Evolutionary conservation across 225 moss, liverwort and hornwort genomes (phyloP).

Genomic region (Takakia lepidozioides): DNA sequence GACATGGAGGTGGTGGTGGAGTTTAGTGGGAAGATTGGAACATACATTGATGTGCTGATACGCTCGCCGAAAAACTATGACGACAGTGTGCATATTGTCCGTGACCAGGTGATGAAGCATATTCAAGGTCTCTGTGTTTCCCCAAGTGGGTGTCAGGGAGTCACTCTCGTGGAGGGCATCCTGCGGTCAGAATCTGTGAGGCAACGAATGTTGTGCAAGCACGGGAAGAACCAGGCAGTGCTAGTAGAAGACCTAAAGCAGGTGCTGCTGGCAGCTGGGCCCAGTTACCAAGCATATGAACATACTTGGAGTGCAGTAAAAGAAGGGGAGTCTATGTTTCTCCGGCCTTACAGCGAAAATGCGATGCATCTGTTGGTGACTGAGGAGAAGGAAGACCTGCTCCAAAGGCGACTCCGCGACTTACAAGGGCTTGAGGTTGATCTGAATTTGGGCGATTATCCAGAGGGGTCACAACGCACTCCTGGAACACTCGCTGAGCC

Average conservation of each 20-base stretch:
- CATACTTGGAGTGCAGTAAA: too few species aligned
- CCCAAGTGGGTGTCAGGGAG: background rate
- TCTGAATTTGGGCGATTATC: too few species aligned
- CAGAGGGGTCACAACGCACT: too few species aligned
- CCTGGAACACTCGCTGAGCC: too few species aligned
- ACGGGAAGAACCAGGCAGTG: background rate
- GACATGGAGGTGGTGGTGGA: conserved; percentile 1
- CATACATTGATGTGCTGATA: conserved; percentile 1
- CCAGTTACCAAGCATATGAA: too few species aligned
- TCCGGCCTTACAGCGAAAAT: too few species aligned
- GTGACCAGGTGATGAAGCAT: background rate
- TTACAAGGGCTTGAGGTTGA: too few species aligned
- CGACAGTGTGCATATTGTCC: background rate
- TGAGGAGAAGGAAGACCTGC: too few species aligned
- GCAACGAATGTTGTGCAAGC: background rate
- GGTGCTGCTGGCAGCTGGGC: background rate
- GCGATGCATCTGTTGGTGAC: too few species aligned
- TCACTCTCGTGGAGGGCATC: conserved; percentile 1
- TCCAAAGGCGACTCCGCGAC: too few species aligned
- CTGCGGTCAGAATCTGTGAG: conserved; percentile 2
- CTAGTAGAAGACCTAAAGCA: conserved; percentile 2
- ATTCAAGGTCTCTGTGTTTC: background rate
- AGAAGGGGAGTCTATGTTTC: too few species aligned
- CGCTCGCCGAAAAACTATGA: background rate
- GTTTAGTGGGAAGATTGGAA: background rate